These are phyloP conservation scores for Amanita subjunquillea DNA, from an alignment of 768 basidiomycete species.

Conservation along the genomic window DNA sequence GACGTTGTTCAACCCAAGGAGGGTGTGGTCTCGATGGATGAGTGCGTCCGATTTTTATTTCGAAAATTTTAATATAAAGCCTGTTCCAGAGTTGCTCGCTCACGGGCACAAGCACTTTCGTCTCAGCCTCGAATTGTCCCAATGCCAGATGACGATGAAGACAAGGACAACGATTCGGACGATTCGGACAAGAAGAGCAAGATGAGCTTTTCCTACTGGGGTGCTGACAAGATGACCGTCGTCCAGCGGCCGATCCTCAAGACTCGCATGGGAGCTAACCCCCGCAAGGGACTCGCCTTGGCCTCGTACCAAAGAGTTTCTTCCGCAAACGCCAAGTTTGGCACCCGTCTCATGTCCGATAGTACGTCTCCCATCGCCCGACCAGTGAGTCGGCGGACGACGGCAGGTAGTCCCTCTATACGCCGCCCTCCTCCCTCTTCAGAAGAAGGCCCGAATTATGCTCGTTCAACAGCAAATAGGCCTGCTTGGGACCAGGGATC, in stretches of 20 bases:
- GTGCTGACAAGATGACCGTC: conserved; percentile 83
- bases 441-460: conserved; percentile 55
- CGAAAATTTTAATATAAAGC: no score
- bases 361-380: conserved; percentile 40
- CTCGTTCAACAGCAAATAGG: conserved; percentile 64
- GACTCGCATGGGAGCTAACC: conserved; percentile 25
- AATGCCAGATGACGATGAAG: conserved; percentile 55
- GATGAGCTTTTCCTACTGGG: conserved; percentile 94
- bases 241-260: conserved; percentile 62
- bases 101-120: conserved; percentile 50
- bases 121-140: conserved; percentile 58
- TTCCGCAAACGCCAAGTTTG: conserved; percentile 90
- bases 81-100: conserved; percentile 51
- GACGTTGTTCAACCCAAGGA: conserved; percentile 66
- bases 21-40: conserved; percentile 84
- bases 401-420: conserved; percentile 30
- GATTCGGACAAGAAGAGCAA: conserved; percentile 86
- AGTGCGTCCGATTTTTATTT: conserved; percentile 40
- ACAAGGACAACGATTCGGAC: conserved; percentile 53
- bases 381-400: conserved; percentile 55
- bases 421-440: conserved; percentile 32
- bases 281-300: conserved; percentile 31
- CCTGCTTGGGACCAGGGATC: conserved; percentile 51
- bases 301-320: conserved; percentile 71
- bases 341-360: conserved; percentile 64